Evolutionary conservation across 257 asterid genomes (phyloP), one percentile per base, ranked within the genome.

Genomic region (Jacaranda mimosifolia): DNA sequence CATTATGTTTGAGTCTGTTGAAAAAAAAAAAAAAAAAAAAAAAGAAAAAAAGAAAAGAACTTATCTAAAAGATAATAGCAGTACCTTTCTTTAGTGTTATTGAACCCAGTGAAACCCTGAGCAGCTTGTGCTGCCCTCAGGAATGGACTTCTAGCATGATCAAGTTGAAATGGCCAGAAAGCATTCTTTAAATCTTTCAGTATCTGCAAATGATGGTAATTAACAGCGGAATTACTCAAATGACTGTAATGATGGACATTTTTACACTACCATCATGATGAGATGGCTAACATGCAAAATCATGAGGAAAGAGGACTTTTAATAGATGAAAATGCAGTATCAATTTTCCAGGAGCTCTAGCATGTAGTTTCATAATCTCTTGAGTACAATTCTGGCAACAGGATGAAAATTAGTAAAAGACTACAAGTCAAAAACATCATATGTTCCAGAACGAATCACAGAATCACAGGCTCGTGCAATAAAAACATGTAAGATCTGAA

Each of bases 71-170:
- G 70, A 57, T 68, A 43, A 48, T 40, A 32, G 42, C 9, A 72
- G 39, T 81, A 87, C 97, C 97, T 92, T 77, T 87, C 86, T 15
- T 81, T 86, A 63, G 77, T 69, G 56, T 74, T 76, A 36, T 64
- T 76, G 77, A 83, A 79, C 58, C 83, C 88, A 48, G 84, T 86
- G 56, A 72, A 75, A 80, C 94, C 83, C 77, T 89, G 84, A 72
- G 97, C 97, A 77, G 97, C 97, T 72, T 83, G 83, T 78, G 97
- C 97, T 62, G 97, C 97, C 84, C 93, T 86, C 80, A 90, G 79
- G 83, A 92, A 92, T n/a, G 84, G 91, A 82, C 92, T 92, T 85
- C 75, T 74, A 45, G 83, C 72, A 77, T 52, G 86, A 83, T 87
- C 91, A 73, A 79, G 89, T 83, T 89, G 96, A 85, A 92, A 92